Base-by-base conservation (phyloP, 2,329 filamentous ascomycete genomes). In the Colletotrichum tofieldiae region DNA sequence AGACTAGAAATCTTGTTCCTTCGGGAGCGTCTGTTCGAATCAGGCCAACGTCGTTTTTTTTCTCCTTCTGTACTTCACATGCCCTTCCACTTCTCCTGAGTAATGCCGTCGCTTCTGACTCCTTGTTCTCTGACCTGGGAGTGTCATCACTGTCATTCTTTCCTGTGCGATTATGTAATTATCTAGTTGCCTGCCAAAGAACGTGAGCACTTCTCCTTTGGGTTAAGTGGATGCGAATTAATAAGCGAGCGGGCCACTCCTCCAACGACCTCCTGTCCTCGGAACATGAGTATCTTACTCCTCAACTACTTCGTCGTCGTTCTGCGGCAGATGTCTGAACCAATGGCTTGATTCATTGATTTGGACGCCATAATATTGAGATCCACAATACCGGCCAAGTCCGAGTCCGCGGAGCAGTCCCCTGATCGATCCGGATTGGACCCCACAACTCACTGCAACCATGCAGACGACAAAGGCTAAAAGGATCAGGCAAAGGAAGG, bases 401-500 rank as follows among this genome's bases (percentile, higher is more conserved):
- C 26, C 18, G 32, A 45, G n/a, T 29, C 39, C 39, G 32, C 32
- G 1, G 9, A 5, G 23, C 14, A 49, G 16, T 49, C 29, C 12
- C 20, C 26, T 32, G 3, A 49, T 37, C 16, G 3, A 8, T 16
- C 45, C 1, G 3, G 2, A 20, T 7, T 14, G 23, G 23, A 20
- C 1, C 16, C 16, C 11, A 23, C 5, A 52, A 23, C 18, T 32
- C 4, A 18, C 4, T 16, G 35, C 23, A 29, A 56, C 35, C 9
- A 69, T 64, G 54, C 65, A 72, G 6, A 12, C 59, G 12, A n/a
- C 59, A 1, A 69, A 55, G 37, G 23, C 65, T 5, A 72, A 64
- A 35, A 61, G 59, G 11, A 59, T 49, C 26, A 58, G 69, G n/a
- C 59, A 52, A 20, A 72, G 69, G 45, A 72, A 69, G 65, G 68